These are phyloP conservation scores for Pythium diclinum DNA, from an alignment of 352 stramenopile genomes.

Conservation along the genomic window DNA sequence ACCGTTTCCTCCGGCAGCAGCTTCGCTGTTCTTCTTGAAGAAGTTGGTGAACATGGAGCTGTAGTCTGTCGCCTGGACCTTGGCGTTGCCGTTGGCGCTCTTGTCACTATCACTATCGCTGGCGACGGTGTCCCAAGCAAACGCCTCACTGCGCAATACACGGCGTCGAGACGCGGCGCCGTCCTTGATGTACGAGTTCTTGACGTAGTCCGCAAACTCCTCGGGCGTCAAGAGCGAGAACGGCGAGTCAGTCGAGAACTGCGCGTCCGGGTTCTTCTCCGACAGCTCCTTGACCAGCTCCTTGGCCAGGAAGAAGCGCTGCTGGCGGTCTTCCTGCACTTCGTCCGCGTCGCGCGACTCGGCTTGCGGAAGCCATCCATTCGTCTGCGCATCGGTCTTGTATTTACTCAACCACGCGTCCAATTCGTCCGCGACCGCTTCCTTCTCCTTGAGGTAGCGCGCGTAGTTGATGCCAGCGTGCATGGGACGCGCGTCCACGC, in stretches of 20 bases:
- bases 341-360: slow-evolving; percentile 28
- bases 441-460: slow-evolving; percentile 44
- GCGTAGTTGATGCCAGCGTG: slow-evolving; percentile 30
- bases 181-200: slow-evolving; percentile 31
- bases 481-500: slow-evolving; percentile 17
- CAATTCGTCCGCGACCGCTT: slow-evolving; percentile 34
- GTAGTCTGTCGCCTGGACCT: slow-evolving; percentile 4
- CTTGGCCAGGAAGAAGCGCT: slow-evolving; percentile 51
- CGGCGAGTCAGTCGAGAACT: slow-evolving; percentile 42
- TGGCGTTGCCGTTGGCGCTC: slow-evolving; percentile 3
- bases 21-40: slow-evolving; percentile 5
- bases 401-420: slow-evolving; percentile 39
- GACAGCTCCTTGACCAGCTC: slow-evolving; percentile 35
- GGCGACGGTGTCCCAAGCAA: background rate
- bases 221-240: slow-evolving; percentile 56
- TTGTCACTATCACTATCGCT: background rate
- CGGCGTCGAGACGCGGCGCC: background rate
- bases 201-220: slow-evolving; percentile 45
- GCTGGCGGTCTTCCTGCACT: slow-evolving; percentile 33
- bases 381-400: slow-evolving; percentile 7
- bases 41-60: slow-evolving; percentile 2
- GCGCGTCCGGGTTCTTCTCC: slow-evolving; percentile 35
- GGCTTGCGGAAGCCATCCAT: slow-evolving; percentile 19
- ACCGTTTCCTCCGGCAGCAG: background rate
- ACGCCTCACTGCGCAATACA: background rate